A percentile compares a stretch with the other conserved stretches of the same genome.
Conservation (phyloP, 768 basidiomycete genomes). For the Antrodiella citrinella region DNA sequence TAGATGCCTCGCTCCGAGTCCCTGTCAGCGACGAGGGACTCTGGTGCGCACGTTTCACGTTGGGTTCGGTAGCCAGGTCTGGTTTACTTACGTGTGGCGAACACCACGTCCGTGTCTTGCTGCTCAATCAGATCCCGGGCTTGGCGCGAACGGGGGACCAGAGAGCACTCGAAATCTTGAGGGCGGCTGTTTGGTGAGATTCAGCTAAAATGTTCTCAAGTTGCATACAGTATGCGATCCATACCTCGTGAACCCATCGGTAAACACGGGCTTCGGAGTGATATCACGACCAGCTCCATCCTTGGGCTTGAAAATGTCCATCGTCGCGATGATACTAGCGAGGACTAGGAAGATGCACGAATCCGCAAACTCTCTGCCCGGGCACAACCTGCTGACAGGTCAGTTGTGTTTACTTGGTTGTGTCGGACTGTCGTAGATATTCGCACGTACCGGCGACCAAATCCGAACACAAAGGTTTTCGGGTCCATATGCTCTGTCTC, state of each 20-base stretch:
- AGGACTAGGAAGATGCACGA: slow-evolving; percentile 35
- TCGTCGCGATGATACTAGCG: slow-evolving; percentile 33
- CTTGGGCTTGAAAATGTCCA: slow-evolving; percentile 32
- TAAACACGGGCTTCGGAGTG: background rate
- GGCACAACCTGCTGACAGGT: slow-evolving; percentile 32
- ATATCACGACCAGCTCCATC: slow-evolving; percentile 29
- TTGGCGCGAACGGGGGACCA: background rate
- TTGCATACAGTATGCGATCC: background rate
- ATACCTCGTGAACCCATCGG: background rate
- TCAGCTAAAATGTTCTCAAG: background rate
- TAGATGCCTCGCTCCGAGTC: no score
- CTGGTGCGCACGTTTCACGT: no score
- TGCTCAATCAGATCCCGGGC: background rate
- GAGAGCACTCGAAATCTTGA: background rate
- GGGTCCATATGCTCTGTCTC: background rate
- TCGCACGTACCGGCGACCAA: slow-evolving; percentile 30
- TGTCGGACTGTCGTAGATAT: background rate
- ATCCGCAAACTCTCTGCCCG: slow-evolving; percentile 44
- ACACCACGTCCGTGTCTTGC: no score
- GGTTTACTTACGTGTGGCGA: no score
- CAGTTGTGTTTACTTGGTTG: background rate
- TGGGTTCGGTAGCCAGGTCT: no score
- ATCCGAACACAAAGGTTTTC: slow-evolving; percentile 42
- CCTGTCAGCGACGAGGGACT: no score
- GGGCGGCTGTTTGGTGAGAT: background rate